Base-by-base conservation (phyloP, 1,284 basidiomycete species). In the Ganoderma multipileum region DNA sequence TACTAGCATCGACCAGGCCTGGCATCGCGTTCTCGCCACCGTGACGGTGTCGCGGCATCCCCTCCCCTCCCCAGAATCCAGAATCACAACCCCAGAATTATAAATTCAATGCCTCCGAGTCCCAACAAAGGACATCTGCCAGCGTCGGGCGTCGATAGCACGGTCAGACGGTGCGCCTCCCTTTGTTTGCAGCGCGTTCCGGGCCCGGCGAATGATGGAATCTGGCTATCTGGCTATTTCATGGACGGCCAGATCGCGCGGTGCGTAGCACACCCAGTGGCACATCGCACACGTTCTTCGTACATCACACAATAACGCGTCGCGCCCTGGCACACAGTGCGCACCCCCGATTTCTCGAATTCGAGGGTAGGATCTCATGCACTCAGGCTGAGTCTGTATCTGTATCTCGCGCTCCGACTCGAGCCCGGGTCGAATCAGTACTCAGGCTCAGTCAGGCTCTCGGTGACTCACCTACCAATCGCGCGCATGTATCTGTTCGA, bases 271-370 rank as follows among this genome's bases (percentile, higher is more conserved):
- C 38, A 39, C 2, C 47, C 47, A 50, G 47, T 26, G 47, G 47
- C 47, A 50, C 47, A 50, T 60, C 59, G 38, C 59, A 28, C 59
- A 41, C 38, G 23, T 55, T 52, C 23, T 52, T 55, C 28, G 20
- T 55, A 28, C 6, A 55, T 33, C 52, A 33, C 52, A 55, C 52
- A 55, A 55, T 33, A 55, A 23, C 30, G 28, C 52, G 30, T 33
- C 26, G 52, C 52, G 7, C 52, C 6, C 52, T 30, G 52, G 30
- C 55, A n/a, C 36, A 39, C 26, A 23, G 30, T 30, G 20, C 33
- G 39, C 39, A 65, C 64, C 64, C 64, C 26, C 64, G 64, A 65
- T 36, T n/a, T 20, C 30, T 39, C 38, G 38, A 39, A 39, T 39
- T 11, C 38, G 38, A 39, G 38, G 38, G 38, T 14, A 9, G 30